Evolutionary conservation across 768 basidiomycete species (phyloP).

Genomic region (Leccinum rimulosum): DNA sequence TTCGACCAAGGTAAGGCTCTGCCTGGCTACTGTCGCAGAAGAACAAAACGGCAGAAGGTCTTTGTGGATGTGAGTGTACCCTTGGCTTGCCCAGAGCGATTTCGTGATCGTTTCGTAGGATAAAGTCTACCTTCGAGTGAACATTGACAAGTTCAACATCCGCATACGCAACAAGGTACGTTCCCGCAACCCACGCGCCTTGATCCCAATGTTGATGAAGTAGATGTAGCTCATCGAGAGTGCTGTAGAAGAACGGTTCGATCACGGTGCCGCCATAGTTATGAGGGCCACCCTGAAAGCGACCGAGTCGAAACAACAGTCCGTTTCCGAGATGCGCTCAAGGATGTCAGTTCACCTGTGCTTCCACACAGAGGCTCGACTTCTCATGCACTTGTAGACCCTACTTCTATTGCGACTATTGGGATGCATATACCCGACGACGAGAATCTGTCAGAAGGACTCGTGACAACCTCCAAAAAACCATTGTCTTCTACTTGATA

Average conservation of each 20-base stretch:
- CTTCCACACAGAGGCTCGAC: neutral
- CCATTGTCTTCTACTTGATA: conserved; percentile 54
- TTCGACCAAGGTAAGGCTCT: conserved; percentile 51
- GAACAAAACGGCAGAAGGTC: conserved; percentile 38
- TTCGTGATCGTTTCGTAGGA: conserved; percentile 44
- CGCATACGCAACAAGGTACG: conserved; percentile 83
- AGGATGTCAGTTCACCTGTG: conserved; percentile 37
- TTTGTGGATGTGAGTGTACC: conserved; percentile 50
- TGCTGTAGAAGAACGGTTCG: conserved; percentile 78
- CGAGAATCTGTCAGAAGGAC: conserved; percentile 56
- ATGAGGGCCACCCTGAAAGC: conserved; percentile 63
- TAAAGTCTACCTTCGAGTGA: conserved; percentile 77
- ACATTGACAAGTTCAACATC: conserved; percentile 83
- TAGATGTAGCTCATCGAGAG: conserved; percentile 65
- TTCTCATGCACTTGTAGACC: conserved; percentile 39
- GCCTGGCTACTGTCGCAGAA: conserved; percentile 35
- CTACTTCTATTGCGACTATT: conserved; percentile 62
- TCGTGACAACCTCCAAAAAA: conserved; percentile 55
- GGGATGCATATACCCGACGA: conserved; percentile 62
- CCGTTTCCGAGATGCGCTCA: conserved; percentile 59
- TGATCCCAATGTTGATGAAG: conserved; percentile 12
- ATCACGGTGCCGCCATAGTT: conserved; percentile 68
- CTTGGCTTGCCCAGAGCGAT: neutral
- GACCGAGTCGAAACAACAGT: conserved; percentile 48
- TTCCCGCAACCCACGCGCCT: conserved; percentile 1